Percentiles rank a stretch among this genome's conserved stretches.
These are phyloP conservation scores for Stephanodiscus triporus DNA, from an alignment of 108 stramenopile species.

Conservation along the genomic window DNA sequence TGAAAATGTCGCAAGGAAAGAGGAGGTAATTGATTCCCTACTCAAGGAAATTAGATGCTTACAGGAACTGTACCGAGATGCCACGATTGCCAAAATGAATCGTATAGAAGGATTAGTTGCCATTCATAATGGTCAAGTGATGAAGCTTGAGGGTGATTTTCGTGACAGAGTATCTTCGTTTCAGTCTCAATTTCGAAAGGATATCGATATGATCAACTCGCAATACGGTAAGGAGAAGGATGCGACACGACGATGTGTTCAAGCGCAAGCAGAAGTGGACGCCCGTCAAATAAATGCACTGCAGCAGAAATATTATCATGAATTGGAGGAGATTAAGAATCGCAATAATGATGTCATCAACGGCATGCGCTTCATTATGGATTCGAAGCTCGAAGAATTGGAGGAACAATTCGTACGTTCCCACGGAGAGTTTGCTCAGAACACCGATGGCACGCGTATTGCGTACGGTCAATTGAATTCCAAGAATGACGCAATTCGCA, in stretches of 20 bases:
- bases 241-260: conserved; percentile 20
- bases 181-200: conserved; percentile 23
- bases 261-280: conserved; percentile 19
- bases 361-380: conserved; percentile 20
- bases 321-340: conserved; percentile 44
- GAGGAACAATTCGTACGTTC: conserved; percentile 37
- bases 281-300: conserved; percentile 13
- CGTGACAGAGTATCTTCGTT: conserved; percentile 30
- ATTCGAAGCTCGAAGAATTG: conserved; percentile 31
- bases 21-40: conserved; percentile 31
- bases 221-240: conserved; percentile 31
- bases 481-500: conserved; percentile 35
- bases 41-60: conserved; percentile 37
- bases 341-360: conserved; percentile 32
- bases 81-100: conserved; percentile 35
- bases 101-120: conserved; percentile 37
- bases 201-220: conserved; percentile 20
- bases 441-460: conserved; percentile 26
- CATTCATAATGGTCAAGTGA: conserved; percentile 39
- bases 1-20: conserved; percentile 35
- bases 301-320: conserved; percentile 30
- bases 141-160: conserved; percentile 33
- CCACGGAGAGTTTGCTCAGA: conserved; percentile 34
- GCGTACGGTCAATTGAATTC: conserved; percentile 33
- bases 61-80: conserved; percentile 30